Percentiles rank a stretch among this genome's conserved stretches.
phyloP scores from a whole-genome alignment of 2,329 filamentous ascomycete genomes.

The Cladophialophora psammophila region DNA sequence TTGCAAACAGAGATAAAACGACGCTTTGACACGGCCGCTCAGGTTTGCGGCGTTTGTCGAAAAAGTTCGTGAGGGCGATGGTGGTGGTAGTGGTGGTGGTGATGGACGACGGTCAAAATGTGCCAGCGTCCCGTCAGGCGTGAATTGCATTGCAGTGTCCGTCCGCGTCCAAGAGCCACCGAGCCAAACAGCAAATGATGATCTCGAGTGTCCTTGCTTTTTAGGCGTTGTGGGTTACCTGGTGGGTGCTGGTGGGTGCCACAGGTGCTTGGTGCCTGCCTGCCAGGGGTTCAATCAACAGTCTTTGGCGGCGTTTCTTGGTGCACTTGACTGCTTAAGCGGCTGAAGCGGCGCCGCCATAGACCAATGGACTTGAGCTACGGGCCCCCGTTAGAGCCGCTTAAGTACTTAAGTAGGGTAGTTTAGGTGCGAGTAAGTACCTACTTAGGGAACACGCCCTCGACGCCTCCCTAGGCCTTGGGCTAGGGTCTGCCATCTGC shows the following conservation, averaged over 20 bases:
- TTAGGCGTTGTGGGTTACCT: not conserved
- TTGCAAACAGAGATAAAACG: slow-evolving; percentile 10
- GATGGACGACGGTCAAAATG: slow-evolving; percentile 6
- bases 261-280: slow-evolving; percentile 11
- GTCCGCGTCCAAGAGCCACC: slow-evolving; percentile 11
- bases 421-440: not conserved
- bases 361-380: slow-evolving; percentile 13
- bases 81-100: slow-evolving; percentile 11
- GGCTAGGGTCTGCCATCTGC: not conserved
- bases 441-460: not conserved
- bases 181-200: slow-evolving; percentile 8
- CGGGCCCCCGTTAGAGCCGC: not conserved
- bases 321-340: slow-evolving; percentile 16
- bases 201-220: slow-evolving; percentile 16
- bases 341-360: not conserved
- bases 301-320: slow-evolving; percentile 8
- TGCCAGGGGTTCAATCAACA: slow-evolving; percentile 23
- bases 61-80: slow-evolving; percentile 9
- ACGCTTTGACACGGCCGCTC: slow-evolving; percentile 4
- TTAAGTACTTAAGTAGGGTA: not conserved
- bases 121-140: not conserved
- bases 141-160: not conserved
- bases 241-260: slow-evolving; percentile 5
- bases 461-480: not conserved
- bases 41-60: slow-evolving; percentile 10